Conservation (phyloP, 306 rosid genomes). For the Gastrolobium villosum region DNA sequence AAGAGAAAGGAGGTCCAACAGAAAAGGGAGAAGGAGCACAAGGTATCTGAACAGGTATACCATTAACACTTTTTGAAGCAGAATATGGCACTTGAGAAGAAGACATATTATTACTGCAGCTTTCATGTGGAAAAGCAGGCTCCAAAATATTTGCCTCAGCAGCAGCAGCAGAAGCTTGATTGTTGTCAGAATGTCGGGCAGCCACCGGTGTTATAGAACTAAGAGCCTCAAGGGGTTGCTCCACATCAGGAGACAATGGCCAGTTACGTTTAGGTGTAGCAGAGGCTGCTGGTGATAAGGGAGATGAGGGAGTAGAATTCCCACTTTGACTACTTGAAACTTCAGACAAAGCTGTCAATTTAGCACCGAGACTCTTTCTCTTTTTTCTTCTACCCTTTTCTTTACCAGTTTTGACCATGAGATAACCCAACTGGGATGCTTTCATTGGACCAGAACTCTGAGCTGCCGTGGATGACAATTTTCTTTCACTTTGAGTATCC, state of each 20-base stretch:
- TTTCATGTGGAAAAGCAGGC: constrained; percentile 45
- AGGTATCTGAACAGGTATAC: constrained; percentile 59
- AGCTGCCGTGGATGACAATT: constrained; percentile 42
- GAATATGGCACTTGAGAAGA: constrained; percentile 53
- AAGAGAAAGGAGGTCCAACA: constrained; percentile 48
- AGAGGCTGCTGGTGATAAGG: constrained; percentile 70
- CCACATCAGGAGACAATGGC: constrained; percentile 62
- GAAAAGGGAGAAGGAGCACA: constrained; percentile 62
- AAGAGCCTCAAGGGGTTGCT: constrained; percentile 59
- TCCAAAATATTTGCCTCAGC: constrained; percentile 48
- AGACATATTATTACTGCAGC: constrained; percentile 38
- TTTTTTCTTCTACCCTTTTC: constrained; percentile 81
- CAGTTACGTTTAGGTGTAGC: constrained; percentile 60
- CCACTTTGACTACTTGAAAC: constrained; percentile 98
- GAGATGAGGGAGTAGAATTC: constrained; percentile 96
- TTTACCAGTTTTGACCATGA: constrained; percentile 74
- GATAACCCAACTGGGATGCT: constrained; percentile 60
- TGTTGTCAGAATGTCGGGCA: constrained; percentile 45
- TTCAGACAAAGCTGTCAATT: constrained; percentile 67
- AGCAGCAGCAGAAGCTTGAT: constrained; percentile 47
- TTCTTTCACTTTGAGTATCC: constrained; percentile 56
- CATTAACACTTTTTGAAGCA: constrained; percentile 49
- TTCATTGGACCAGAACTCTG: constrained; percentile 55
- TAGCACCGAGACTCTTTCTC: constrained; percentile 70
- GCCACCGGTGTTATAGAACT: constrained; percentile 50